These are phyloP conservation scores for Penicillium sp. DNA, from an alignment of 2,329 filamentous ascomycete species.

Conservation along the genomic window DNA sequence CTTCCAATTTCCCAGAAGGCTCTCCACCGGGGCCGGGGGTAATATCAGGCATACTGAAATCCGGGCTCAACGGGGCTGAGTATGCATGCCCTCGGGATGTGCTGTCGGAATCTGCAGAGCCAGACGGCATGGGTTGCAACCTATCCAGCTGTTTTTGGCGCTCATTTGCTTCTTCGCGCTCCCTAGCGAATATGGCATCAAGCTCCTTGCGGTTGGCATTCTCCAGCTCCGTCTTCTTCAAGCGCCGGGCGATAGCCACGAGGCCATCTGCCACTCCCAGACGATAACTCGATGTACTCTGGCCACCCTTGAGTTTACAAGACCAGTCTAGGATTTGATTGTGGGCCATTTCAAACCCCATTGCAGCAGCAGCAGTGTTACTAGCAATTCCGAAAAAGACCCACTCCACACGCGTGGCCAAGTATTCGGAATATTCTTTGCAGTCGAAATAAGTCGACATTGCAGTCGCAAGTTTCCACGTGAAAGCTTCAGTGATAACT, in stretches of 20 bases:
- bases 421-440: constrained; percentile 7
- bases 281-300: constrained; percentile 19
- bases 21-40: too few species aligned
- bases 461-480: constrained; percentile 1
- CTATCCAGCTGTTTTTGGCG: background rate
- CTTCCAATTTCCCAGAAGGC: too few species aligned
- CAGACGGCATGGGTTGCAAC: background rate
- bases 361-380: constrained; percentile 10
- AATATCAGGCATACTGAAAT: too few species aligned
- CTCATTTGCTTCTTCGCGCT: constrained; percentile 10
- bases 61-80: too few species aligned
- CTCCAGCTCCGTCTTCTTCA: constrained; percentile 14
- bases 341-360: constrained; percentile 12
- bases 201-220: constrained; percentile 14
- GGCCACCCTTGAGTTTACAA: constrained; percentile 13
- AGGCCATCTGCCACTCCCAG: constrained; percentile 22
- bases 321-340: constrained; percentile 23
- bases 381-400: constrained; percentile 8
- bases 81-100: too few species aligned
- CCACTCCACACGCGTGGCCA: background rate
- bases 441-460: constrained; percentile 14
- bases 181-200: constrained; percentile 10
- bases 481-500: constrained; percentile 8
- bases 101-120: background rate
- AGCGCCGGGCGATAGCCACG: constrained; percentile 12